Evolutionary conservation across 371 early-diverging fungal species (phyloP).

Genomic region (Mucor saturninus): DNA sequence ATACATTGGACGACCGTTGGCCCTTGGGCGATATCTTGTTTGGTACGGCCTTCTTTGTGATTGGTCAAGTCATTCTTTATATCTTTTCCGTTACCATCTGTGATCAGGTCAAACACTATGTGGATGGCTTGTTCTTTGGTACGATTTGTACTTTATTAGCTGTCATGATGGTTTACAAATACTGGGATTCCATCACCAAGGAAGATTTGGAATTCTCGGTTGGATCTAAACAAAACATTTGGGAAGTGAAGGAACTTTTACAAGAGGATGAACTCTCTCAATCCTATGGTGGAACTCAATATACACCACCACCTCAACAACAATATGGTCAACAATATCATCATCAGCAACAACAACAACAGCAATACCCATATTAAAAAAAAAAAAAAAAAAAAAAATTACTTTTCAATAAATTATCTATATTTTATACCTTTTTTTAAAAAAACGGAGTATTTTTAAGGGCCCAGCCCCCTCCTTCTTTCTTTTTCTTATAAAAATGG

Average conservation of each 20-base stretch:
- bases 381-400: not conserved
- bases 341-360: constrained; percentile 19
- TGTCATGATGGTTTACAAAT: constrained; percentile 99
- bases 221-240: constrained; percentile 85
- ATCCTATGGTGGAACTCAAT: constrained; percentile 27
- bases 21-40: constrained; percentile 93
- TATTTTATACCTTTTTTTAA: not conserved
- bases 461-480: not conserved
- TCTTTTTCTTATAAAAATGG: not conserved
- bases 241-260: constrained; percentile 91
- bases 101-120: constrained; percentile 88
- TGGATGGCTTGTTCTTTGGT: constrained; percentile 97
- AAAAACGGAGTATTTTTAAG: not conserved
- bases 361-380: constrained; percentile 23
- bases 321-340: constrained; percentile 20
- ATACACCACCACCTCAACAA: constrained; percentile 26
- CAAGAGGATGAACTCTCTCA: constrained; percentile 58
- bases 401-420: not conserved
- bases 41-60: constrained; percentile 83
- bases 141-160: constrained; percentile 88
- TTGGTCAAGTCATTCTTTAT: constrained; percentile 84
- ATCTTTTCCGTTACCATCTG: constrained; percentile 83
- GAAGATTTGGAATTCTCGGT: constrained; percentile 97
- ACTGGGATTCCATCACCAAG: constrained; percentile 98
- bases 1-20: constrained; percentile 95